Evolutionary conservation across 257 asterid species (phyloP).

Genomic region (Avicennia marina): DNA sequence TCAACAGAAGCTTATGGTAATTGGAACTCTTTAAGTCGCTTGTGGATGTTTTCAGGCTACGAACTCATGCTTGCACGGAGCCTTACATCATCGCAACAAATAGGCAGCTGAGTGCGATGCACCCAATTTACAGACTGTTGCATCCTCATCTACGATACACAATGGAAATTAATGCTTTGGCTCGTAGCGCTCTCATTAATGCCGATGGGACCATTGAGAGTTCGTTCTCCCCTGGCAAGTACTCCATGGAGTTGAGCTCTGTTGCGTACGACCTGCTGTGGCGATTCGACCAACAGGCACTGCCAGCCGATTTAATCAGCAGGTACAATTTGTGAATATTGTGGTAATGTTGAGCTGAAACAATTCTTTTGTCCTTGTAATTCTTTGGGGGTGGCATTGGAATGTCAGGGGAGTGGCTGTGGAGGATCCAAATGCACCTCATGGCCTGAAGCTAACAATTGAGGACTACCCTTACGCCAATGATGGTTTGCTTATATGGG

Average conservation of each 20-base stretch:
- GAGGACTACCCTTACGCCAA: constrained; percentile 79
- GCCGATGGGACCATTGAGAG: constrained; percentile 55
- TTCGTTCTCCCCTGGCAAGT: constrained; percentile 47
- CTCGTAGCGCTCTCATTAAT: constrained; percentile 57
- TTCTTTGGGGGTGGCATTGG: too few species aligned
- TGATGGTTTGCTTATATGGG: constrained; percentile 78
- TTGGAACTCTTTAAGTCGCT: background rate
- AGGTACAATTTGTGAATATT: constrained; percentile 30
- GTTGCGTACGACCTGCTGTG: constrained; percentile 56
- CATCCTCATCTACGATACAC: constrained; percentile 81
- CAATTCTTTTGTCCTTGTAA: too few species aligned
- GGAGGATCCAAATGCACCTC: constrained; percentile 61
- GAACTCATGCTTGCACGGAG: constrained; percentile 69
- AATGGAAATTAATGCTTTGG: constrained; percentile 83
- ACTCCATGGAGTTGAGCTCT: constrained; percentile 55
- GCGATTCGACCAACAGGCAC: constrained; percentile 64
- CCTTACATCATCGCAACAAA: constrained; percentile 75
- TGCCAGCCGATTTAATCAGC: constrained; percentile 62
- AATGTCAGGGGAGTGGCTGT: constrained; percentile 72
- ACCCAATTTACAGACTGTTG: constrained; percentile 61
- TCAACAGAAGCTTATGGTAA: background rate
- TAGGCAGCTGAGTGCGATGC: constrained; percentile 76
- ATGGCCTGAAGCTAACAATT: constrained; percentile 62
- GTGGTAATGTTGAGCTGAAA: background rate
- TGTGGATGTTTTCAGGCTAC: constrained; percentile 40